These are phyloP conservation scores for Candida manassasensis DNA, from an alignment of 805 yeast genomes.

Conservation along the genomic window DNA sequence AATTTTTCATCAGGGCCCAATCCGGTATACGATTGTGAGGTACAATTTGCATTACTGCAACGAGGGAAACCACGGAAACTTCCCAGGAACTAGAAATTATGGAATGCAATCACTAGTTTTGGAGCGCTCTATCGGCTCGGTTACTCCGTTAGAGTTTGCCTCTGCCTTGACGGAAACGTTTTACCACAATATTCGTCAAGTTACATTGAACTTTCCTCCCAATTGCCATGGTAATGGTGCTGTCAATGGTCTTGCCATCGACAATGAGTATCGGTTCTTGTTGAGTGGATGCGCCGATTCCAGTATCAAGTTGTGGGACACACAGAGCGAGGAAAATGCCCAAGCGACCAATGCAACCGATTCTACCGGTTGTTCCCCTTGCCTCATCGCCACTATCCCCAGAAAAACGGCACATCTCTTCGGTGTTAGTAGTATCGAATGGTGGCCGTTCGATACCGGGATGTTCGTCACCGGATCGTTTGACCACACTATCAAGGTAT, in stretches of 20 bases:
- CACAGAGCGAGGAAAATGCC: conserved; percentile 8
- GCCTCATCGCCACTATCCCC: conserved; percentile 30
- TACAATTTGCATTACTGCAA: too few species aligned
- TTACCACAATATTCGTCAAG: conserved; percentile 26
- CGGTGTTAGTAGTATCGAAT: conserved; percentile 68
- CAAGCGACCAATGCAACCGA: background rate
- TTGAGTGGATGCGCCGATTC: conserved; percentile 75
- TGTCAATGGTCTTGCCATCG: conserved; percentile 58
- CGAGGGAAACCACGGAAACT: too few species aligned
- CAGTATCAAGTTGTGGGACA: conserved; percentile 64
- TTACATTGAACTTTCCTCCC: conserved; percentile 30
- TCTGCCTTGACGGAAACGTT: conserved; percentile 33
- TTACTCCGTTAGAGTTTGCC: conserved; percentile 30
- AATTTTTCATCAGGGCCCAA: too few species aligned
- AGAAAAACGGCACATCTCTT: conserved; percentile 49
- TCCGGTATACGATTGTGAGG: too few species aligned
- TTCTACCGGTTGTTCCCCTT: background rate
- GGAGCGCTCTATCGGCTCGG: conserved; percentile 27
- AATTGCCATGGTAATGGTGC: conserved; percentile 47
- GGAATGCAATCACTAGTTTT: conserved; percentile 37
- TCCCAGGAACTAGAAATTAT: too few species aligned
- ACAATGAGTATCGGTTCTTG: conserved; percentile 43
- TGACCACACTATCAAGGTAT: conserved; percentile 70
- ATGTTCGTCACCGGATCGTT: conserved; percentile 79
- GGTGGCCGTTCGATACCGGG: conserved; percentile 92